Conservation (phyloP, 225 moss, liverwort and hornwort genomes). For the Sphagnum contortum region DNA sequence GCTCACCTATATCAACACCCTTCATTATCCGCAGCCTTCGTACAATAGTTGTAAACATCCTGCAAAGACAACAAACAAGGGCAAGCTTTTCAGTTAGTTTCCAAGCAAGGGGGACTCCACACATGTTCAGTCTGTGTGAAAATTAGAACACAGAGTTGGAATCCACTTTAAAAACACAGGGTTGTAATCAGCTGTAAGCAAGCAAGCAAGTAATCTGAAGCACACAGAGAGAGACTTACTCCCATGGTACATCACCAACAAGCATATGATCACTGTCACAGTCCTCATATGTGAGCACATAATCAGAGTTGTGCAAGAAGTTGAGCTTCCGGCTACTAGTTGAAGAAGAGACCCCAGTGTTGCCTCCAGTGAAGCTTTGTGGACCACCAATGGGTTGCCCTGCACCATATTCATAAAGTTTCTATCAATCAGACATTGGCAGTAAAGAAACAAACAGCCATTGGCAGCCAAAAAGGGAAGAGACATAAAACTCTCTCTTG, state of each 20-base stretch:
- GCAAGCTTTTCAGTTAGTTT: no score
- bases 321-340: constrained; percentile 46
- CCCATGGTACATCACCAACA: constrained; percentile 96
- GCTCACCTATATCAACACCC: constrained; percentile 38
- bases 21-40: constrained; percentile 96
- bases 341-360: constrained; percentile 23
- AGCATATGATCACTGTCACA: constrained; percentile 89
- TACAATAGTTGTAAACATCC: constrained; percentile 72
- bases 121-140: no score
- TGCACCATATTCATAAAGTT: constrained; percentile 1
- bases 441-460: no score
- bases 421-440: no score
- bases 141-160: no score
- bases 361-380: constrained; percentile 26
- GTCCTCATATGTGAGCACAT: constrained; percentile 82
- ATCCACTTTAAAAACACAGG: no score
- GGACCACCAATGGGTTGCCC: constrained; percentile 39
- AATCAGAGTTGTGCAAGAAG: constrained; percentile 76
- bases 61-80: constrained; percentile 15
- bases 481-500: no score
- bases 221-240: constrained; percentile 36
- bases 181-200: no score
- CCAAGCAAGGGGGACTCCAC: no score
- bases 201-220: no score
- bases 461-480: no score